These are phyloP conservation scores for Jimgerdemannia flammicorona DNA, from an alignment of 192 early-diverging fungal species.

Conservation along the genomic window DNA sequence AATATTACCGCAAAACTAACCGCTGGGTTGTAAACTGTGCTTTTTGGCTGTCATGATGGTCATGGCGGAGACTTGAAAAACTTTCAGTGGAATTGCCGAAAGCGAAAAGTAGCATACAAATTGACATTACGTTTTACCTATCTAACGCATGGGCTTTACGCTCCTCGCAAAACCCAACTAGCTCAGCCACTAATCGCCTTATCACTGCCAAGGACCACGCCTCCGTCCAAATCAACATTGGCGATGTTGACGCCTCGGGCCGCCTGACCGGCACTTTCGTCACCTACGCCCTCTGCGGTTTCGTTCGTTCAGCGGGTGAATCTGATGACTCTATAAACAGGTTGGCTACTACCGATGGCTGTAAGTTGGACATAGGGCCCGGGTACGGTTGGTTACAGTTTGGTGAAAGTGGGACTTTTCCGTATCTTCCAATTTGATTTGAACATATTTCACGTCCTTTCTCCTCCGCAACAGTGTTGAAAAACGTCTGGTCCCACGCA, in stretches of 20 bases:
- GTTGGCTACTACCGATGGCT: conserved; percentile 73
- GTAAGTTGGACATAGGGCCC: conserved; percentile 29
- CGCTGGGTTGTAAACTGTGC: too few species aligned
- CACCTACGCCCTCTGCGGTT: conserved; percentile 91
- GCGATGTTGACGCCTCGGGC: conserved; percentile 85
- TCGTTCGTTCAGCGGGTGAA: conserved; percentile 86
- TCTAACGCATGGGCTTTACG: not conserved
- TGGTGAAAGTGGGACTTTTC: not conserved
- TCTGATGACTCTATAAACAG: conserved; percentile 97
- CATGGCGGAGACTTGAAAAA: too few species aligned
- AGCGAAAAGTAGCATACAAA: not conserved
- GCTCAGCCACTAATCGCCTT: conserved; percentile 97
- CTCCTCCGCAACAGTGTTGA: not conserved
- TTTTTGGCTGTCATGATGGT: too few species aligned
- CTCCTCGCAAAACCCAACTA: conserved; percentile 9
- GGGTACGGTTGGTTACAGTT: too few species aligned
- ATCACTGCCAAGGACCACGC: conserved; percentile 99
- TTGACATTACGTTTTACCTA: not conserved
- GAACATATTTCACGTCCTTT: not conserved
- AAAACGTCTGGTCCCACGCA: conserved; percentile 15
- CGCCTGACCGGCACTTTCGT: conserved; percentile 67
- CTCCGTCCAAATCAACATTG: conserved; percentile 97
- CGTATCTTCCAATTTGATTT: not conserved
- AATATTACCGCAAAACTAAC: too few species aligned
- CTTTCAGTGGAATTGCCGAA: not conserved